Conservation (phyloP, 805 yeast species). For the Yamadazyma sp. region DNA sequence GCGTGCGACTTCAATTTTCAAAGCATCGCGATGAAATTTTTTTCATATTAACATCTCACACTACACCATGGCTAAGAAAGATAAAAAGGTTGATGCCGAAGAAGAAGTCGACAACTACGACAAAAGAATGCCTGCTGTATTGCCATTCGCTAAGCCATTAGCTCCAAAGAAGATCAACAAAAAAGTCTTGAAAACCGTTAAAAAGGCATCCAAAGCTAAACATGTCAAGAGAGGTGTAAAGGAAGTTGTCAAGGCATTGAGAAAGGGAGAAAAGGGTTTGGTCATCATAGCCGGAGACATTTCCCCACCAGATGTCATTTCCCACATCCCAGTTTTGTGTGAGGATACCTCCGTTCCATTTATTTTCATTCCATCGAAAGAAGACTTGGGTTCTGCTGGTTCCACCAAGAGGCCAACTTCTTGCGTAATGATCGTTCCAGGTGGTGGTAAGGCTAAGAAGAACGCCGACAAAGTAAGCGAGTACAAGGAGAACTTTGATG, state of each 20-base stretch:
- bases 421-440: constrained; percentile 95
- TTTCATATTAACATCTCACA: constrained; percentile 1
- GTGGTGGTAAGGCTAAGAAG: constrained; percentile 82
- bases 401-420: constrained; percentile 99
- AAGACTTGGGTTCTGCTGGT: constrained; percentile 97
- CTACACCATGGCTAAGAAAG: constrained; percentile 43
- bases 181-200: constrained; percentile 91
- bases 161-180: constrained; percentile 96
- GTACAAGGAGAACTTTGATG: constrained; percentile 90
- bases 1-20: constrained; percentile 4
- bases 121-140: constrained; percentile 80
- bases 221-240: constrained; percentile 98
- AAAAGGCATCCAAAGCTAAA: constrained; percentile 97
- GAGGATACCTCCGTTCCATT: constrained; percentile 92
- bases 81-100: constrained; percentile 43
- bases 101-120: constrained; percentile 82
- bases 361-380: constrained; percentile 93
- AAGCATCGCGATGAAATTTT: constrained; percentile 9
- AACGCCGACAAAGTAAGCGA: constrained; percentile 71
- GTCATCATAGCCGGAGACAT: constrained; percentile 98
- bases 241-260: constrained; percentile 95
- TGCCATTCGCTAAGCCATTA: constrained; percentile 91
- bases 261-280: constrained; percentile 97
- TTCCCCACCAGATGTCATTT: constrained; percentile 94
- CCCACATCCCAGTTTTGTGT: constrained; percentile 96